A percentile compares a stretch with the other conserved stretches of the same genome.
These are phyloP conservation scores for Hypomontagnella submonticulosa DNA, from an alignment of 495 filamentous ascomycete genomes.

Conservation along the genomic window DNA sequence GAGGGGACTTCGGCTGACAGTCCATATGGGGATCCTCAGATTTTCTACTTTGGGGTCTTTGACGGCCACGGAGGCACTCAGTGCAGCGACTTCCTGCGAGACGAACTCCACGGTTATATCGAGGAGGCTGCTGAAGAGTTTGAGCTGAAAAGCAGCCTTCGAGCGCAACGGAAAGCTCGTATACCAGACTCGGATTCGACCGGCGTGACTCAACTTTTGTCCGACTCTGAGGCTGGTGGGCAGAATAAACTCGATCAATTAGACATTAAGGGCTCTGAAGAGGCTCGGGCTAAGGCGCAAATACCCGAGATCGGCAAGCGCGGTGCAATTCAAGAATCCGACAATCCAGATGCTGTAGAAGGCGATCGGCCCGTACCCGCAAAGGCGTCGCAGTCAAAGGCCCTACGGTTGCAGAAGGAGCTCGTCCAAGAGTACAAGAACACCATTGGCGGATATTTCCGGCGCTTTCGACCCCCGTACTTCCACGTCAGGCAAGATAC, in stretches of 20 bases:
- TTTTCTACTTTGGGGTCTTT: slow-evolving; percentile 97
- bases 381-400: slow-evolving; percentile 54
- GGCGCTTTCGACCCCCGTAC: slow-evolving; percentile 82
- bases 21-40: slow-evolving; percentile 86
- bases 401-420: slow-evolving; percentile 69
- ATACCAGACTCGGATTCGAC: slow-evolving; percentile 19
- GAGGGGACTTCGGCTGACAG: slow-evolving; percentile 74
- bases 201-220: slow-evolving; percentile 1
- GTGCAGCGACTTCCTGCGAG: slow-evolving; percentile 86
- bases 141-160: slow-evolving; percentile 76
- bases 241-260: slow-evolving; percentile 47
- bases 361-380: slow-evolving; percentile 48
- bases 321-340: slow-evolving; percentile 42
- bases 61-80: slow-evolving; percentile 95
- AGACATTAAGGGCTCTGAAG: slow-evolving; percentile 53
- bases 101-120: slow-evolving; percentile 87
- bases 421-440: slow-evolving; percentile 83
- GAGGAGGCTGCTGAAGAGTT: slow-evolving; percentile 81
- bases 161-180: slow-evolving; percentile 35
- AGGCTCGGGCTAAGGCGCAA: slow-evolving; percentile 46
- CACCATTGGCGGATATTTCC: slow-evolving; percentile 93
- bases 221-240: slow-evolving; percentile 35
- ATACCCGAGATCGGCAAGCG: slow-evolving; percentile 44
- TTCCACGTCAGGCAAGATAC: slow-evolving; percentile 51
- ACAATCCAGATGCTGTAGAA: slow-evolving; percentile 44